Evolutionary conservation across 495 filamentous ascomycete species (phyloP).

Genomic region (Xylaria palmicola): DNA sequence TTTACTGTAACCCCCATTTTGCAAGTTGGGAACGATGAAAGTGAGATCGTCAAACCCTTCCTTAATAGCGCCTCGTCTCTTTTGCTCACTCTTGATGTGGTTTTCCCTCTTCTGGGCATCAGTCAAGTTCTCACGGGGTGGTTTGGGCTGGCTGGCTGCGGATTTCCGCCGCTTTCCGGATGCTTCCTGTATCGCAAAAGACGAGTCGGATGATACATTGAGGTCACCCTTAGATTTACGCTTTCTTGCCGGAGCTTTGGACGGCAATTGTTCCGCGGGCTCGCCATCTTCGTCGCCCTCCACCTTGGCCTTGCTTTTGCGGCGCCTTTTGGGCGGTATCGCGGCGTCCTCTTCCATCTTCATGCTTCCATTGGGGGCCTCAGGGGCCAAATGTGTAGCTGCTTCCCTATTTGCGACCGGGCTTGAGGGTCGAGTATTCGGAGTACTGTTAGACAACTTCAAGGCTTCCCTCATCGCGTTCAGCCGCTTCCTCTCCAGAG

Average conservation of each 20-base stretch:
- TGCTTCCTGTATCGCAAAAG: constrained; percentile 29
- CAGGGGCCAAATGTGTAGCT: constrained; percentile 18
- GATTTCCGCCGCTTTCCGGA: constrained; percentile 30
- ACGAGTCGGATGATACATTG: constrained; percentile 18
- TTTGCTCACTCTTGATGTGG: constrained; percentile 87
- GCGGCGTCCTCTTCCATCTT: constrained; percentile 41
- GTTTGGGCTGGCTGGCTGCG: constrained; percentile 38
- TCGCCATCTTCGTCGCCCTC: constrained; percentile 26
- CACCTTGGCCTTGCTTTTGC: constrained; percentile 46
- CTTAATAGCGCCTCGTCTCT: constrained; percentile 74
- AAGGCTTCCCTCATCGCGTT: constrained; percentile 52
- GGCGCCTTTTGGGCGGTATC: constrained; percentile 40
- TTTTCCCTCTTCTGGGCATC: constrained; percentile 84
- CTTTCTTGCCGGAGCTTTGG: constrained; percentile 29
- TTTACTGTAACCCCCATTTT: constrained; percentile 72
- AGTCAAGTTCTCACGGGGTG: constrained; percentile 70
- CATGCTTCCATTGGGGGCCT: constrained; percentile 25
- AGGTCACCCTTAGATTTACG: constrained; percentile 35
- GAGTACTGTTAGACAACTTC: constrained; percentile 49
- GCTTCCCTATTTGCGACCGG: constrained; percentile 45
- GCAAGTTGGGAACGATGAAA: constrained; percentile 68
- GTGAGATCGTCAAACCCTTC: constrained; percentile 73
- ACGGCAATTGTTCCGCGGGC: constrained; percentile 15
- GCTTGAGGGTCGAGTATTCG: constrained; percentile 59
- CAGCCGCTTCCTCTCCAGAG: constrained; percentile 53